Percentiles rank a stretch among this genome's conserved stretches.
These are phyloP conservation scores for Xerocomus minutiporus DNA, from an alignment of 1,284 basidiomycete genomes.

Conservation along the genomic window DNA sequence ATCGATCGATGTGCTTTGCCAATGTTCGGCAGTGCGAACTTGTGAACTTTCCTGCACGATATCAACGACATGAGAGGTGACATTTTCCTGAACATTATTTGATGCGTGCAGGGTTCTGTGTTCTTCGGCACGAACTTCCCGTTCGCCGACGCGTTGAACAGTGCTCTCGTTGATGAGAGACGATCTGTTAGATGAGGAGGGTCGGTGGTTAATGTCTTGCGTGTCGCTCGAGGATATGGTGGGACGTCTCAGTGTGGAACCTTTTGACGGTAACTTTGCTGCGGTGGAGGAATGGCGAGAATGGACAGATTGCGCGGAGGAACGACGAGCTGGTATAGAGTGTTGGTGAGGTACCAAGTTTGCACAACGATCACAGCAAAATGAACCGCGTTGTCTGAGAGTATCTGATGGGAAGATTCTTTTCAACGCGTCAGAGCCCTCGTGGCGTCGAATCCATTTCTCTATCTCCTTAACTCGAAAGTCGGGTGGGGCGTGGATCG, in stretches of 20 bases:
- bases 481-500: conserved; percentile 61
- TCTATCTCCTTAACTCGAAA: conserved; percentile 75
- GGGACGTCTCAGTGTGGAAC: conserved; percentile 15
- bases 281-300: conserved; percentile 27
- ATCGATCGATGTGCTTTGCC: conserved; percentile 16
- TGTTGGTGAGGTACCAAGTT: conserved; percentile 34
- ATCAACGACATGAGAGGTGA: conserved; percentile 5
- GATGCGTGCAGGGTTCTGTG: conserved; percentile 11
- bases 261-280: conserved; percentile 16
- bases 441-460: conserved; percentile 55
- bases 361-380: conserved; percentile 35
- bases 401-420: conserved; percentile 20
- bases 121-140: conserved; percentile 22
- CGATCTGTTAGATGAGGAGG: conserved; percentile 16
- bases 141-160: conserved; percentile 7
- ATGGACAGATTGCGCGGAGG: conserved; percentile 25
- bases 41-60: conserved; percentile 17
- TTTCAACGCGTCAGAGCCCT: conserved; percentile 26
- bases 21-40: conserved; percentile 5
- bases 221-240: conserved; percentile 9
- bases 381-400: conserved; percentile 28
- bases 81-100: conserved; percentile 14
- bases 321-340: conserved; percentile 25
- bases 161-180: conserved; percentile 5
- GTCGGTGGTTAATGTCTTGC: not conserved